Evolutionary conservation across 2,329 filamentous ascomycete species (phyloP).

Genomic region (Plenodomus lindquistii): DNA sequence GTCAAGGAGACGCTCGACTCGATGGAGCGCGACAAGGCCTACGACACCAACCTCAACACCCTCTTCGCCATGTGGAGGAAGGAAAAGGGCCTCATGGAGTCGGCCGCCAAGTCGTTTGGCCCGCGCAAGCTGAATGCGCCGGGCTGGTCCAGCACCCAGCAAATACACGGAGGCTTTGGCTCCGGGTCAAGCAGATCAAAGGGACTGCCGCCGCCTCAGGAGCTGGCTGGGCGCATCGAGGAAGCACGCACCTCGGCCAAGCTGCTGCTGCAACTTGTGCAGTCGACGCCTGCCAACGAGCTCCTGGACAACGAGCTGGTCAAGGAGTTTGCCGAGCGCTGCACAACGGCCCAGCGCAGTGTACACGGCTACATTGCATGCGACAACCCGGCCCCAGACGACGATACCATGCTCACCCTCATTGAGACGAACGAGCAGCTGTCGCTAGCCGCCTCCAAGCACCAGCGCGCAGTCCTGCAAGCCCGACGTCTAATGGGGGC

Average conservation of each 20-base stretch:
- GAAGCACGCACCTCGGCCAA: slow-evolving; percentile 90
- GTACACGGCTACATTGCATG: slow-evolving; percentile 85
- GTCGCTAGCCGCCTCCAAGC: slow-evolving; percentile 77
- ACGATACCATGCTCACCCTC: slow-evolving; percentile 88
- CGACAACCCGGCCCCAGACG: slow-evolving; percentile 79
- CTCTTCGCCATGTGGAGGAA: slow-evolving; percentile 86
- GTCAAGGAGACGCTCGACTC: slow-evolving; percentile 83
- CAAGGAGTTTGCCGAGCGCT: slow-evolving; percentile 88
- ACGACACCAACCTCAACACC: slow-evolving; percentile 73
- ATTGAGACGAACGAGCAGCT: slow-evolving; percentile 95
- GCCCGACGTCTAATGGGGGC: slow-evolving; percentile 54
- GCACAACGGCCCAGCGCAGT: slow-evolving; percentile 75
- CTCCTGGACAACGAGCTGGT: slow-evolving; percentile 84
- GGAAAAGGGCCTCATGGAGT: slow-evolving; percentile 64
- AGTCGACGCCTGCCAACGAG: slow-evolving; percentile 78
- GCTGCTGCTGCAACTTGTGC: slow-evolving; percentile 87
- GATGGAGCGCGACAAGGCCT: slow-evolving; percentile 71
- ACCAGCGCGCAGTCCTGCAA: slow-evolving; percentile 75
- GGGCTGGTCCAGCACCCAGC: slow-evolving; percentile 38
- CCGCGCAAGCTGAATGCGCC: slow-evolving; percentile 52
- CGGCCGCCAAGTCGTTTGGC: slow-evolving; percentile 38
- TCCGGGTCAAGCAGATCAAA: slow-evolving; percentile 23
- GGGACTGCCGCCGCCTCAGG: slow-evolving; percentile 66
- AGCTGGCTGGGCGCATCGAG: slow-evolving; percentile 81
- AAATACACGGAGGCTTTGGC: slow-evolving; percentile 23